These are phyloP conservation scores for Verticillium isaacii DNA, from an alignment of 2,329 filamentous ascomycete genomes.

Conservation along the genomic window DNA sequence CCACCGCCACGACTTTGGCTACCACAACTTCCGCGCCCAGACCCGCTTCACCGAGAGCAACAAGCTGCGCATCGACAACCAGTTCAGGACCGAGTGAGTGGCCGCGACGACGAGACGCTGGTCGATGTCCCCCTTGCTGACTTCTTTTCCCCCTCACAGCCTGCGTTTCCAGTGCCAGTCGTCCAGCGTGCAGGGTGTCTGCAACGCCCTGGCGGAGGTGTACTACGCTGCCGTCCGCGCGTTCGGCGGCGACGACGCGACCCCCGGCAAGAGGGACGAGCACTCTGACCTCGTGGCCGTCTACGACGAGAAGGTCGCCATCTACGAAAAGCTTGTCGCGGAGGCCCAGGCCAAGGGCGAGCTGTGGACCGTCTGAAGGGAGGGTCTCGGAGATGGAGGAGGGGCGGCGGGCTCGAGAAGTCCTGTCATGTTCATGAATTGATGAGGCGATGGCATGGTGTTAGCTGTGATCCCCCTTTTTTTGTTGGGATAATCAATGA, in stretches of 20 bases:
- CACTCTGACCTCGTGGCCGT: conserved; percentile 21
- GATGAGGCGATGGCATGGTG: background rate
- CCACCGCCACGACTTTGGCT: conserved; percentile 53
- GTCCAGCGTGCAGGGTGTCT: conserved; percentile 15
- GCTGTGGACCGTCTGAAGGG: conserved; percentile 8
- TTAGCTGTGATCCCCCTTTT: background rate
- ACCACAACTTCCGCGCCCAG: conserved; percentile 47
- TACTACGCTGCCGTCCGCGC: conserved; percentile 32
- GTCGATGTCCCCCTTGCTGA: background rate
- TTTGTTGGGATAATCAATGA: background rate
- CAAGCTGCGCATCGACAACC: conserved; percentile 40
- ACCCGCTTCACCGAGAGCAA: conserved; percentile 36
- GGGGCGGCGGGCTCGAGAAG: background rate
- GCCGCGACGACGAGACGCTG: too few relatives aligned
- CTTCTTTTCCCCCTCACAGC: conserved; percentile 12
- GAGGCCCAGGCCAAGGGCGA: conserved; percentile 29
- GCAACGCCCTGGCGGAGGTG: conserved; percentile 30
- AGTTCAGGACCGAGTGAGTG: conserved; percentile 42
- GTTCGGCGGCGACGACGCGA: conserved; percentile 28
- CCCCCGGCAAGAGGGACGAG: conserved; percentile 22
- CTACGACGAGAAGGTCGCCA: conserved; percentile 28
- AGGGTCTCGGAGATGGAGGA: background rate
- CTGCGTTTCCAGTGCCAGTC: conserved; percentile 30
- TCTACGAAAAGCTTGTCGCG: conserved; percentile 27
- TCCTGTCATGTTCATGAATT: background rate